phyloP scores from a whole-genome alignment of 2,329 filamentous ascomycete genomes.

The Plectosphaerella cucumerina region DNA sequence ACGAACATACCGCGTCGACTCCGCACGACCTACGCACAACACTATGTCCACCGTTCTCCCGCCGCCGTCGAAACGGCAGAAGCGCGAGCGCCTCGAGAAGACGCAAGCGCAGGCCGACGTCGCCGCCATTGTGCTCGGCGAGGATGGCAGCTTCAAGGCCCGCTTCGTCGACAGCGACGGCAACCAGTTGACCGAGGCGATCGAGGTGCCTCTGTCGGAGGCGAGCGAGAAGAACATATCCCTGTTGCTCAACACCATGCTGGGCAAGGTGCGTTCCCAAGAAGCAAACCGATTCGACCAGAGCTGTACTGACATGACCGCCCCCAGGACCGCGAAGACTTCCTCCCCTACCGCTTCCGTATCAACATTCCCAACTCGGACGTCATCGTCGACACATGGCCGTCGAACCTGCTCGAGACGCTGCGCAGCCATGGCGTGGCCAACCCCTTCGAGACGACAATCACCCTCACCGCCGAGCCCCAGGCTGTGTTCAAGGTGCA shows the following conservation, averaged over 20 bases:
- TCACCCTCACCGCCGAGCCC: constrained; percentile 61
- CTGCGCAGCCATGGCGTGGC: constrained; percentile 52
- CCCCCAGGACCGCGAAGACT: constrained; percentile 49
- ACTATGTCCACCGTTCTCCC: constrained; percentile 76
- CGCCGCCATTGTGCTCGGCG: constrained; percentile 55
- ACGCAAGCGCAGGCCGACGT: constrained; percentile 74
- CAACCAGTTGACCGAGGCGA: constrained; percentile 66
- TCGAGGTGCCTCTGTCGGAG: constrained; percentile 75
- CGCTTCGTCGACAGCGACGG: constrained; percentile 81
- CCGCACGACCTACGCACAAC: not conserved
- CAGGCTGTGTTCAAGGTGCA: constrained; percentile 94
- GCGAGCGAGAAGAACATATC: constrained; percentile 87
- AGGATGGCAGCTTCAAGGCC: constrained; percentile 74
- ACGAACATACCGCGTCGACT: not conserved
- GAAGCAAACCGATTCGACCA: no score
- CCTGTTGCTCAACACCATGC: constrained; percentile 76
- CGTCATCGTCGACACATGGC: constrained; percentile 51
- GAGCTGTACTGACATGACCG: not conserved
- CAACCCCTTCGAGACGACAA: constrained; percentile 52
- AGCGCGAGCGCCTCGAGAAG: constrained; percentile 67
- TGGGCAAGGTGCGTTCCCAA: constrained; percentile 64
- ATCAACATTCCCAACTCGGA: constrained; percentile 53
- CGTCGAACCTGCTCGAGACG: constrained; percentile 48
- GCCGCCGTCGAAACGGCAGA: constrained; percentile 86
- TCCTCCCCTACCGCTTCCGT: constrained; percentile 57